Base-by-base conservation (phyloP, 164 flowering plant genomes). In the Sextonia rubra region DNA sequence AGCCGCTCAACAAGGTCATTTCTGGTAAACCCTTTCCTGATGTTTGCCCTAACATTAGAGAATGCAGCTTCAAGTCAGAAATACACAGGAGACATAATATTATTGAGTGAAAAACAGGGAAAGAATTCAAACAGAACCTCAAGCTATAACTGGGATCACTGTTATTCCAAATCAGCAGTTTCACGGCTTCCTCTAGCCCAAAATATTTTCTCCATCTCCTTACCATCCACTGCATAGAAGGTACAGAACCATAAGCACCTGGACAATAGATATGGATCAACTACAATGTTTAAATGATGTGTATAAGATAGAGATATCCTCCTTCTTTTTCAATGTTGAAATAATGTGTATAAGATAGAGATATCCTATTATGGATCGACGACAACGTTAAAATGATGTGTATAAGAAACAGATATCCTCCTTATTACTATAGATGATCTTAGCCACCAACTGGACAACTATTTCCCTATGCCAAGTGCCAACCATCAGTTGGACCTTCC, bases 91-190 rank as follows among this genome's bases (percentile, higher is more conserved):
- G 70, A 64, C 23, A n/a, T n/a, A 15, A 25, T 26, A 27, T 27
- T 47, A 56, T 55, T 26, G 27, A 52, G 70, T 26, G 68, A 69
- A 29, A 5, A 58, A 72, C 47, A 64, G 62, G 24, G 6, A 9
- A 12, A 62, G 12, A 30, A 62, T 67, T 58, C 1, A 60, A 52
- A 15, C 58, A 30, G 78, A 80, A 91, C 98, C 98, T 89, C 73
- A 94, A 76, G 76, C 96, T 88, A 80, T 83, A 94, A 80, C 84
- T 74, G 71, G 97, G 98, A 56, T 85, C 83, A 55, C 81, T 80
- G 79, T 94, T 91, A 83, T 94, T 91, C 96, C 96, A 94, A 58
- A 56, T 76, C 98, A 93, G 90, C 79, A 90, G 77, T 73, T 69
- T 86, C 65, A 87, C 81, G 47, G 98, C 86, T 78, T 83, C 92